Conservation (phyloP, 225 moss, liverwort and hornwort species). For the Climacium dendroides region DNA sequence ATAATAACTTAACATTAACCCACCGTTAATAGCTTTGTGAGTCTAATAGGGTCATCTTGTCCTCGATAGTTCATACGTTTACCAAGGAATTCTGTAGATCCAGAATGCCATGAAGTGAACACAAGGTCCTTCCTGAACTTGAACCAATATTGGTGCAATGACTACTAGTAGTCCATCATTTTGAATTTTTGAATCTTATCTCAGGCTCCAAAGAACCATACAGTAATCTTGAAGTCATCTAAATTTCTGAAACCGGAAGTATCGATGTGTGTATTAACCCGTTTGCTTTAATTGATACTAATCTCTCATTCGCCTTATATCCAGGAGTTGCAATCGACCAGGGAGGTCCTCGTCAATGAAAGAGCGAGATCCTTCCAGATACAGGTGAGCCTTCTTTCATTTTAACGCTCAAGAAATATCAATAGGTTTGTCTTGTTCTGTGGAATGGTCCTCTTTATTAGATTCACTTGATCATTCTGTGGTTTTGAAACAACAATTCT, state of each 20-base stretch:
- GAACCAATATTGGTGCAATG: background rate
- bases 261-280: background rate
- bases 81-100: background rate
- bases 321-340: conserved; percentile 83
- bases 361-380: conserved; percentile 70
- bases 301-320: background rate
- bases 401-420: background rate
- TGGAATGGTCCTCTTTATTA: background rate
- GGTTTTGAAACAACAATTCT: background rate
- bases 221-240: background rate
- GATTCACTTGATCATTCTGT: background rate
- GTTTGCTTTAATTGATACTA: background rate
- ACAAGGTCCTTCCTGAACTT: background rate
- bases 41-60: background rate
- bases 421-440: background rate
- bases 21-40: background rate
- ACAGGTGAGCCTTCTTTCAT: conserved; percentile 28
- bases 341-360: conserved; percentile 59
- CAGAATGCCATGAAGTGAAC: background rate
- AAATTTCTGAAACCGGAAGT: background rate
- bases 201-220: background rate
- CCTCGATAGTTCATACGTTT: background rate
- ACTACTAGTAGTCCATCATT: background rate
- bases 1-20: background rate
- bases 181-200: background rate